A percentile compares a stretch with the other conserved stretches of the same genome.
These are phyloP conservation scores for Cyphellophora europaea DNA, from an alignment of 2,329 filamentous ascomycete genomes.

Conservation along the genomic window DNA sequence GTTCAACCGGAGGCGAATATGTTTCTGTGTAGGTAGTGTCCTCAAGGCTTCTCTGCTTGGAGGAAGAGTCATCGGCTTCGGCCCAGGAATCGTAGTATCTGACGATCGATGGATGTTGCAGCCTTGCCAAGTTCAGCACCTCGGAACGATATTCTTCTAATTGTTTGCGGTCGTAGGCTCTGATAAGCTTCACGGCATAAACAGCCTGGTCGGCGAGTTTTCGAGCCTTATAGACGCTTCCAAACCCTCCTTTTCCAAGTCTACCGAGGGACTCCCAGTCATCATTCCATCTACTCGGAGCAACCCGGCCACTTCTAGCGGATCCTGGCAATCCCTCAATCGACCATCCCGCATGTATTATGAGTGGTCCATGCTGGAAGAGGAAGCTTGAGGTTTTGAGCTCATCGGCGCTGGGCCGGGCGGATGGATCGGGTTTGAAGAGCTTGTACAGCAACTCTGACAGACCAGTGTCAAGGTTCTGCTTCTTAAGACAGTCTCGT, in stretches of 20 bases:
- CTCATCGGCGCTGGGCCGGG: slow-evolving; percentile 73
- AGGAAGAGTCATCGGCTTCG: too few species aligned
- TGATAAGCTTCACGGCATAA: slow-evolving; percentile 96
- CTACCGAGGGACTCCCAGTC: slow-evolving; percentile 88
- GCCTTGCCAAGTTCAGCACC: slow-evolving; percentile 78
- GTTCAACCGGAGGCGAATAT: too few species aligned
- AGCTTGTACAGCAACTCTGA: slow-evolving; percentile 74
- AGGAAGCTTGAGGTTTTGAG: slow-evolving; percentile 23
- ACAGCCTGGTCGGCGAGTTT: slow-evolving; percentile 90
- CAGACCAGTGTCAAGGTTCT: slow-evolving; percentile 65
- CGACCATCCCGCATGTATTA: neutral
- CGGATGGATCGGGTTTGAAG: slow-evolving; percentile 76
- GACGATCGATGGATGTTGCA: slow-evolving; percentile 82
- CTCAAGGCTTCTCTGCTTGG: too few species aligned
- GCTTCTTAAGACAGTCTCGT: slow-evolving; percentile 34
- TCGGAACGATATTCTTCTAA: slow-evolving; percentile 62
- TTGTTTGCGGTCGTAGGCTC: slow-evolving; percentile 62
- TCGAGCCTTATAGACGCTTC: slow-evolving; percentile 88
- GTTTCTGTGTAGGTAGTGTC: too few species aligned
- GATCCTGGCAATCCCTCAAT: neutral
- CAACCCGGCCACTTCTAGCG: neutral
- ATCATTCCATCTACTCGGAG: slow-evolving; percentile 63
- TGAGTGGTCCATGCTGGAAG: slow-evolving; percentile 1
- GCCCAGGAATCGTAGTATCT: slow-evolving; percentile 95
- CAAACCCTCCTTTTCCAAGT: slow-evolving; percentile 88